Conservation (phyloP, 1,139 yeast species). For the Kurtzmaniella natalensis region DNA sequence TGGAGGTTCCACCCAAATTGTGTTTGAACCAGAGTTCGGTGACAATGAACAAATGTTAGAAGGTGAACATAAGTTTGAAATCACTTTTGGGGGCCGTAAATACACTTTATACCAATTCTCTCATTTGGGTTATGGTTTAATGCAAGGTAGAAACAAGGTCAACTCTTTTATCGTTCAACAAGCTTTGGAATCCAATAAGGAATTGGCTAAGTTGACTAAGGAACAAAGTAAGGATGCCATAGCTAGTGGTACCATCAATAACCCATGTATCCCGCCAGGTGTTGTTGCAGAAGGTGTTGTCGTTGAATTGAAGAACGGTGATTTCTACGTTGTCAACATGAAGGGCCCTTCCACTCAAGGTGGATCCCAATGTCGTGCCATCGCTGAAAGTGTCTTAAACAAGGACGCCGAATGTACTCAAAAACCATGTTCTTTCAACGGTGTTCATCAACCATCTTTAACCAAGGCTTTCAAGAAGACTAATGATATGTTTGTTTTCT, state of each 20-base stretch:
- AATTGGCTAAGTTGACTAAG: conserved; percentile 27
- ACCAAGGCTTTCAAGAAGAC: conserved; percentile 64
- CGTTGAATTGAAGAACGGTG: conserved; percentile 50
- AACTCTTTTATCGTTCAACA: conserved; percentile 55
- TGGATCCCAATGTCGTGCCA: conserved; percentile 72
- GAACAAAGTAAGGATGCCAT: conserved; percentile 37
- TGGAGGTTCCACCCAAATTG: conserved; percentile 98
- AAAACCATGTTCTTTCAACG: conserved; percentile 92
- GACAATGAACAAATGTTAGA: conserved; percentile 61
- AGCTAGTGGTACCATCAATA: conserved; percentile 42
- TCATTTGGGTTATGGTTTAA: conserved; percentile 92
- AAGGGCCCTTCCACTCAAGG: conserved; percentile 55
- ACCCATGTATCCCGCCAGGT: conserved; percentile 90
- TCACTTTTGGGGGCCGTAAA: conserved; percentile 74
- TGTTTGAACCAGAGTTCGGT: conserved; percentile 80
- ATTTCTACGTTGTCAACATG: conserved; percentile 61
- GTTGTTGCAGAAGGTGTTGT: conserved; percentile 47
- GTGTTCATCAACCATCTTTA: conserved; percentile 93
- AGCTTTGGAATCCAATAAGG: conserved; percentile 33
- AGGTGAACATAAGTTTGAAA: conserved; percentile 84
- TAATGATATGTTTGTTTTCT: conserved; percentile 81
- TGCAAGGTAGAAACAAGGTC: conserved; percentile 86
- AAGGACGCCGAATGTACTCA: conserved; percentile 72
- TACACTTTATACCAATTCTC: conserved; percentile 90
- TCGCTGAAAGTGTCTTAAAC: conserved; percentile 79